A percentile compares a stretch with the other conserved stretches of the same genome.
These are phyloP conservation scores for Russula brevipes DNA, from an alignment of 768 basidiomycete genomes.

Conservation along the genomic window DNA sequence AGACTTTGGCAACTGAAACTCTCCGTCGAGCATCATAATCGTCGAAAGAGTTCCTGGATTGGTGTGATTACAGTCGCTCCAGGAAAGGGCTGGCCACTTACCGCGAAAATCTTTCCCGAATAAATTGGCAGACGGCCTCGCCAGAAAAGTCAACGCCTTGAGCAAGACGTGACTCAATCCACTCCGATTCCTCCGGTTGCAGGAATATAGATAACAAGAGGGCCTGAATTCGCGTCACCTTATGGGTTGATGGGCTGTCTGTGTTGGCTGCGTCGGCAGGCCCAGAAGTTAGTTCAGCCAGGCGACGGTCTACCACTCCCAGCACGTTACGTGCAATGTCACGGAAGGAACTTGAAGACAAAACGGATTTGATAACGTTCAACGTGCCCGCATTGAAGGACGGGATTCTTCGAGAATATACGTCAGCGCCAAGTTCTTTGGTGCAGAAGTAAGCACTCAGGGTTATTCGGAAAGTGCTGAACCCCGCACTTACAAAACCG, in stretches of 20 bases:
- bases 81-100: slow-evolving; percentile 5
- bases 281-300: slow-evolving; percentile 14
- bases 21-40: slow-evolving; percentile 10
- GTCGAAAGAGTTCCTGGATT: slow-evolving; percentile 12
- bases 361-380: slow-evolving; percentile 24
- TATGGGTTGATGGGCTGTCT: not conserved
- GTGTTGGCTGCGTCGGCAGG: not conserved
- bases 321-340: slow-evolving; percentile 13
- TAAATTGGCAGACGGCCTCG: slow-evolving; percentile 1
- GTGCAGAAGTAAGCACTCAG: not conserved
- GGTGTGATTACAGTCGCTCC: not conserved
- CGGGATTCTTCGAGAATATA: slow-evolving; percentile 35
- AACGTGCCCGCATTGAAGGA: slow-evolving; percentile 30
- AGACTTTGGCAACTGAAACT: slow-evolving; percentile 2
- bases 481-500: slow-evolving; percentile 18
- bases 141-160: not conserved
- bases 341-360: not conserved
- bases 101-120: slow-evolving; percentile 7
- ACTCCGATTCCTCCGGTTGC: slow-evolving; percentile 7
- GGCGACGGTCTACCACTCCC: slow-evolving; percentile 7
- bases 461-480: not conserved
- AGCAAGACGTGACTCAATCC: not conserved
- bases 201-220: slow-evolving; percentile 13
- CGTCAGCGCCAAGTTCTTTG: slow-evolving; percentile 27
- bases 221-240: not conserved